phyloP scores from a whole-genome alignment of 805 yeast species.

The Candida quercuum region DNA sequence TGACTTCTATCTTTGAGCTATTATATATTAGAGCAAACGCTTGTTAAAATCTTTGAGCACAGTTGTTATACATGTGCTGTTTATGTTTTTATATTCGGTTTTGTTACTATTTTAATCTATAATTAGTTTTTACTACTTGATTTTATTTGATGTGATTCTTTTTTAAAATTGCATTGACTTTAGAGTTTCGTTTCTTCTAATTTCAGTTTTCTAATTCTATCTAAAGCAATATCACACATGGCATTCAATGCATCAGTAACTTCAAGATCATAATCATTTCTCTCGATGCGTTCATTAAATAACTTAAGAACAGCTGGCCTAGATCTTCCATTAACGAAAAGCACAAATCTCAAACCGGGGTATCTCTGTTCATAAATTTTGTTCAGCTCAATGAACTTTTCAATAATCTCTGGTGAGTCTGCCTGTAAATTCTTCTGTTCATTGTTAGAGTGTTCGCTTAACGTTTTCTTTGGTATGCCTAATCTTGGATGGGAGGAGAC shows the following conservation, averaged over 20 bases:
- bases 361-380: conserved; percentile 54
- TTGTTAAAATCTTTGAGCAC: too few relatives aligned
- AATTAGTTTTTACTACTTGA: too few relatives aligned
- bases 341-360: conserved; percentile 77
- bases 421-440: conserved; percentile 67
- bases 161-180: too few relatives aligned
- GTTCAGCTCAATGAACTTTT: conserved; percentile 48
- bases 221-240: conserved; percentile 88
- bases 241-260: conserved; percentile 68
- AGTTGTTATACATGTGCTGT: too few relatives aligned
- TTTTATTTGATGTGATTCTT: too few relatives aligned
- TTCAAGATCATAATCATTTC: conserved; percentile 52
- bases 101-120: too few relatives aligned
- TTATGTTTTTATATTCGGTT: too few relatives aligned
- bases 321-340: conserved; percentile 81
- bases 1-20: too few relatives aligned
- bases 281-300: conserved; percentile 53
- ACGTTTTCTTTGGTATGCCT: conserved; percentile 54
- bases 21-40: too few relatives aligned
- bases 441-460: conserved; percentile 58
- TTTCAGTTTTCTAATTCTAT: conserved; percentile 56
- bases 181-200: conserved; percentile 24
- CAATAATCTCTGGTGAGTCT: conserved; percentile 35
- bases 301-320: conserved; percentile 58
- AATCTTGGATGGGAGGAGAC: conserved; percentile 90